Base-by-base conservation (phyloP, 192 early-diverging fungal species). In the Coemansia furcata region DNA sequence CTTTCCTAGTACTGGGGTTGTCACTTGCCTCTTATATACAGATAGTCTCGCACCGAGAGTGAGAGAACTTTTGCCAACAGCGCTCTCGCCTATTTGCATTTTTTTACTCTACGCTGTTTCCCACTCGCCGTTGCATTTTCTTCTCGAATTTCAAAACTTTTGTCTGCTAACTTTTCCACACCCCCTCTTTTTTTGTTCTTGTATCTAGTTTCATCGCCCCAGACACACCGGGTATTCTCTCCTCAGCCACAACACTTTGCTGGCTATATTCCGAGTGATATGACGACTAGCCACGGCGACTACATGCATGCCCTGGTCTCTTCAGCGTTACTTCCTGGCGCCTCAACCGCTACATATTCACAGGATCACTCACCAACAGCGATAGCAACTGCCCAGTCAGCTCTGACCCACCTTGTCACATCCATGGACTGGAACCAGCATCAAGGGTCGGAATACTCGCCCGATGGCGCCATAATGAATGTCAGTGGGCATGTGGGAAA, bases 361-460 rank as follows among this genome's bases (percentile, higher is more conserved):
- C 58, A 60, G 58, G 36, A 15, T 9, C 58, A 60, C 58, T 60
- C 37, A 17, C 30, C 54, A 36, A 36, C n/a, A 9, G 58, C 36
- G n/a, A 19, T 60, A 39, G 58, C 36, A n/a, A 39, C 58, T 23
- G 37, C 35, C 10, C 58, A 60, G 19, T 39, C 58, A 21, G 58
- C 35, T 4, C 36, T 38, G 33, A 23, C 36, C 11, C 9, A 10
- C 36, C 12, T 60, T 21, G 58, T 39, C 21, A 26, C 17, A 60
- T 38, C 58, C n/a, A 60, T 60, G 58, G 37, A 39, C 58, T 60
- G 58, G 58, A 60, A n/a, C 58, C 58, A 26, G 8, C 0, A 39
- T 6, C 58, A 60, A 19, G 37, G 21, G 58, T n/a, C 58, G 1
- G 9, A 12, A 7, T 38, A 60, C 36, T 38, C 36, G 37, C 58